Evolutionary conservation across 2,329 filamentous ascomycete species (phyloP), one percentile per base, ranked within the genome.

Genomic region (Phaeophleospora eucalypticola): DNA sequence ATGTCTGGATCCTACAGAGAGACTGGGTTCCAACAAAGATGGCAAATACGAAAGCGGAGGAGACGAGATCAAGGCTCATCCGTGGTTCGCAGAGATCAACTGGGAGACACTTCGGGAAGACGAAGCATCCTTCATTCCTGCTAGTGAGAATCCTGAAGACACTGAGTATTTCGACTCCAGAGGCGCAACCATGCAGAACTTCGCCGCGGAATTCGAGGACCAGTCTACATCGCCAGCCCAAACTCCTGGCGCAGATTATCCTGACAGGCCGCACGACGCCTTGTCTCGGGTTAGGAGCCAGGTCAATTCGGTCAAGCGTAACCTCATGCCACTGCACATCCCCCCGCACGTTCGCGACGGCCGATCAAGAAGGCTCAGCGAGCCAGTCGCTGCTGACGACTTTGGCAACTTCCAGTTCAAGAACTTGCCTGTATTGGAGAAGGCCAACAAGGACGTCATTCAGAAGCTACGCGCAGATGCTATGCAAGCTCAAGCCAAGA

Each of bases 401-500:
- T 98, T 98, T 73, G 93, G 93, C 24, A 89, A 82, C 53, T 98
- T 98, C 68, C 82, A 89, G 33, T 98, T 95, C 76, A 98, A 98
- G 72, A 98, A 98, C 60, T 72, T 98, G 40, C 90, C 91, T 0
- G 91, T 97, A 16, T 76, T 98, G 15, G 93, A 97, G 61, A 97
- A 96, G 68, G 93, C 93, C 45, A 98, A 98, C 70, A 98, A 98
- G 65, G 93, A 98, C 61, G 89, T 97, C 21, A 95, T 98, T 24
- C 90, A 97, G 61, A 97, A 97, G 66, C 75, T 98, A 47, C 84
- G 90, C 9, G 89, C 90, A 17, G 90, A 97, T 67, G 90, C 93
- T 2, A 78, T 96, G 71, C 89, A 84, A 59, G 76, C 77, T 29
- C 80, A 83, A 58, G 75, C 76, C 51, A 80, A 81, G 54, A 48